Percentiles rank a stretch among this genome's conserved stretches.
phyloP scores from a whole-genome alignment of 305 asterid genomes.

The Fraxinus baroniana region DNA sequence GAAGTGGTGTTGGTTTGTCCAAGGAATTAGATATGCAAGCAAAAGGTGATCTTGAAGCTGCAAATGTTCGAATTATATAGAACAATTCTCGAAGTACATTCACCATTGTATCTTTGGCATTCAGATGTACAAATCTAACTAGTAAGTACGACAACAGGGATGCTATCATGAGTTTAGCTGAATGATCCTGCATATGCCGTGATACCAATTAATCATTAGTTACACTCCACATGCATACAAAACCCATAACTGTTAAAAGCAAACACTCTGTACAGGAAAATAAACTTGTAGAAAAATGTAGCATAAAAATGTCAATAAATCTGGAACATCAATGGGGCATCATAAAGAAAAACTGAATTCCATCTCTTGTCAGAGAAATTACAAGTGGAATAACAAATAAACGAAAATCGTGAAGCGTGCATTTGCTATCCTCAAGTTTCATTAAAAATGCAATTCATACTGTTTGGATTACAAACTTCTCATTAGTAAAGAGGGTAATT shows the following conservation, averaged over 20 bases:
- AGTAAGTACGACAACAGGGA: conserved; percentile 49
- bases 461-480: background rate
- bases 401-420: background rate
- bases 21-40: conserved; percentile 81
- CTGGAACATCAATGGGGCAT: background rate
- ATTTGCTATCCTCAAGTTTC: background rate
- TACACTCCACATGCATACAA: background rate
- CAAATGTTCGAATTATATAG: conserved; percentile 41
- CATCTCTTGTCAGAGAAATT: background rate
- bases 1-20: conserved; percentile 88
- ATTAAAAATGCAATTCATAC: background rate
- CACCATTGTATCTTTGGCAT: conserved; percentile 35
- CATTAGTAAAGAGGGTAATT: background rate
- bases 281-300: background rate
- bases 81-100: conserved; percentile 42
- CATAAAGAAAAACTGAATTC: background rate
- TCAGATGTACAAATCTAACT: conserved; percentile 42
- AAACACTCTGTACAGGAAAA: background rate
- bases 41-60: conserved; percentile 58
- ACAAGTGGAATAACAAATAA: background rate
- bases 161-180: conserved; percentile 49
- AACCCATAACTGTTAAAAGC: background rate
- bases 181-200: conserved; percentile 51
- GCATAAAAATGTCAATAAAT: background rate
- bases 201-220: conserved; percentile 25